Conservation (phyloP, 768 basidiomycete genomes). For the Termitomyces sp. region DNA sequence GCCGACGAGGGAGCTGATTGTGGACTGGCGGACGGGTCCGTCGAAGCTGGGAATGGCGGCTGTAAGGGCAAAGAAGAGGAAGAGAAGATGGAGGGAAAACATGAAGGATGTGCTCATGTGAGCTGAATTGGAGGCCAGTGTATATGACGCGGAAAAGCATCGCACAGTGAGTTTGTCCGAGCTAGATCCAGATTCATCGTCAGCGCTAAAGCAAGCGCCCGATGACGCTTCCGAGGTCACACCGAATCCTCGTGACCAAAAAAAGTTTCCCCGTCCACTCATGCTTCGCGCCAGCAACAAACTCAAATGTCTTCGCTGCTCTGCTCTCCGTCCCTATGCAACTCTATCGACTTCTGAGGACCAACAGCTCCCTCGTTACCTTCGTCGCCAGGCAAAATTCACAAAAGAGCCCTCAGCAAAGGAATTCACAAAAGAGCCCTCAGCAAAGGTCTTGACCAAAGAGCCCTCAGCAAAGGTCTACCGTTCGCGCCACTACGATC, state of each 20-base stretch:
- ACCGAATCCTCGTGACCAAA: slow-evolving; percentile 12
- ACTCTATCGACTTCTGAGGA: not conserved
- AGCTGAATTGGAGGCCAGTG: not conserved
- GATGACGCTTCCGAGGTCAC: slow-evolving; percentile 9
- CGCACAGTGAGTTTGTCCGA: slow-evolving; percentile 18
- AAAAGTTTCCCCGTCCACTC: slow-evolving; percentile 1
- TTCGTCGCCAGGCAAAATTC: slow-evolving; percentile 20
- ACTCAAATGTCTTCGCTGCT: not conserved
- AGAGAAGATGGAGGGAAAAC: slow-evolving; percentile 15
- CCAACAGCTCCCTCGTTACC: slow-evolving; percentile 22
- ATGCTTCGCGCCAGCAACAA: slow-evolving; percentile 6
- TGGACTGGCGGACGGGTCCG: slow-evolving; percentile 27
- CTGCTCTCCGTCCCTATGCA: slow-evolving; percentile 4
- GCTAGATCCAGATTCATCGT: slow-evolving; percentile 3
- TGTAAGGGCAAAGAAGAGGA: slow-evolving; percentile 20
- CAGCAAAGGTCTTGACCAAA: not conserved
- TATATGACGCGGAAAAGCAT: slow-evolving; percentile 23
- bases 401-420: not conserved
- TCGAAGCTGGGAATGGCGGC: slow-evolving; percentile 34
- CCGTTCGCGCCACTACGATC: slow-evolving; percentile 38
- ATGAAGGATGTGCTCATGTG: not conserved
- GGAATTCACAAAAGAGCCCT: not conserved
- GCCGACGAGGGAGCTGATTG: slow-evolving; percentile 34
- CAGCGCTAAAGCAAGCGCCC: not conserved
- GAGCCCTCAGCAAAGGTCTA: slow-evolving; percentile 13